Conservation (phyloP, 2,329 filamentous ascomycete genomes). For the Beauveria sp. region DNA sequence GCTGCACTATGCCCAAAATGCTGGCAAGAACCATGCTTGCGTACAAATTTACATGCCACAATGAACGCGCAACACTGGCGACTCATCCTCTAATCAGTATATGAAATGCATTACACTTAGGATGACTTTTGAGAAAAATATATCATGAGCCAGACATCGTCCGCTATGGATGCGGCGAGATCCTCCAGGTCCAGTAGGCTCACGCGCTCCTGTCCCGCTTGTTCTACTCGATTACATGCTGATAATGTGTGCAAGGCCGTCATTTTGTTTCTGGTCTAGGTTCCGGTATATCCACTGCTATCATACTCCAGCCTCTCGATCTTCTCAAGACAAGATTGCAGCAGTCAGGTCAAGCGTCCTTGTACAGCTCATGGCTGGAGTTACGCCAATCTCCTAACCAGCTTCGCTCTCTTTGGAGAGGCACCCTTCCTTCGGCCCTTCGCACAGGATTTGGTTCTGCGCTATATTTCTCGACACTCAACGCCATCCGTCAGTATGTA, state of each 20-base stretch:
- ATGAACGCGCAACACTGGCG: neutral
- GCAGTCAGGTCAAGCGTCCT: conserved; percentile 66
- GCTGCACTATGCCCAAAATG: neutral
- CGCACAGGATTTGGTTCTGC: conserved; percentile 89
- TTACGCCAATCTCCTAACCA: conserved; percentile 50
- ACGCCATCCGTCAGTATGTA: conserved; percentile 63
- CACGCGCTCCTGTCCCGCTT: neutral
- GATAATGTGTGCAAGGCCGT: conserved; percentile 45
- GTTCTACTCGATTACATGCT: neutral
- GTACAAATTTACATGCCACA: neutral
- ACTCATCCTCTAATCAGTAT: neutral
- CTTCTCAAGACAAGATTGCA: conserved; percentile 95
- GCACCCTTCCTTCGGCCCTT: conserved; percentile 84
- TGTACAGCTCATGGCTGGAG: conserved; percentile 33
- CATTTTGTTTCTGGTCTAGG: conserved; percentile 85
- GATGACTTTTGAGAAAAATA: neutral
- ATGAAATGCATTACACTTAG: neutral
- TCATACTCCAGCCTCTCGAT: conserved; percentile 89
- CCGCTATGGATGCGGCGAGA: neutral
- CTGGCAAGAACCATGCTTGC: neutral
- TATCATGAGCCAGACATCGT: neutral
- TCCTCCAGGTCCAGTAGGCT: conserved; percentile 7
- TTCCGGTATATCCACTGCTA: conserved; percentile 80
- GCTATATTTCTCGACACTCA: conserved; percentile 87
- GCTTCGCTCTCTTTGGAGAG: conserved; percentile 77